phyloP scores from a whole-genome alignment of 805 yeast genomes.

The Lipomyces yamadae region DNA sequence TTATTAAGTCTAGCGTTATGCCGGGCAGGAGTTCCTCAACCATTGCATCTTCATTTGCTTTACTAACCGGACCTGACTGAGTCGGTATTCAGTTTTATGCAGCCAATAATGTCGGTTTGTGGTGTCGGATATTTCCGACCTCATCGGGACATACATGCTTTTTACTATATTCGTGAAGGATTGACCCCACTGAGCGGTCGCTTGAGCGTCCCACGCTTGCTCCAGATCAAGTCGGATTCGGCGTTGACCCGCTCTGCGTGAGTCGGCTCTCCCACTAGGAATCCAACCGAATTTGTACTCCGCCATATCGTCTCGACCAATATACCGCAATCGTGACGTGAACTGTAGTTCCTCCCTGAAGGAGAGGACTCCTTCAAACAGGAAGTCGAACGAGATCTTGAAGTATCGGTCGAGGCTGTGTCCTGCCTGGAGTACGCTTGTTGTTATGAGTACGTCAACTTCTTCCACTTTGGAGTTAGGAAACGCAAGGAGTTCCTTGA shows the following conservation, averaged over 20 bases:
- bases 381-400: constrained; percentile 13
- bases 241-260: constrained; percentile 1
- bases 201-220: not conserved
- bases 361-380: constrained; percentile 13
- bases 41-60: too few relatives aligned
- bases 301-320: constrained; percentile 6
- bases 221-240: constrained; percentile 1
- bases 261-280: not conserved
- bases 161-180: too few relatives aligned
- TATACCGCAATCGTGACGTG: not conserved
- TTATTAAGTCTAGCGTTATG: too few relatives aligned
- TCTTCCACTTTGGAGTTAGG: constrained; percentile 6
- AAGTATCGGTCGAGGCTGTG: constrained; percentile 22
- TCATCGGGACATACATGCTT: too few relatives aligned
- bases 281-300: not conserved
- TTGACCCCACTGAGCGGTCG: not conserved
- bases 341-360: constrained; percentile 12
- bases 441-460: constrained; percentile 9
- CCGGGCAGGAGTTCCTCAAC: too few relatives aligned
- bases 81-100: too few relatives aligned
- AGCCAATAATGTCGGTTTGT: too few relatives aligned
- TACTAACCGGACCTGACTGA: not conserved
- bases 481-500: not conserved
- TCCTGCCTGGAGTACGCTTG: constrained; percentile 22
- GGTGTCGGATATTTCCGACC: too few relatives aligned